Percentiles rank a stretch among this genome's conserved stretches.
Evolutionary conservation across 768 basidiomycete genomes (phyloP).

Genomic region (Amanita muscaria): DNA sequence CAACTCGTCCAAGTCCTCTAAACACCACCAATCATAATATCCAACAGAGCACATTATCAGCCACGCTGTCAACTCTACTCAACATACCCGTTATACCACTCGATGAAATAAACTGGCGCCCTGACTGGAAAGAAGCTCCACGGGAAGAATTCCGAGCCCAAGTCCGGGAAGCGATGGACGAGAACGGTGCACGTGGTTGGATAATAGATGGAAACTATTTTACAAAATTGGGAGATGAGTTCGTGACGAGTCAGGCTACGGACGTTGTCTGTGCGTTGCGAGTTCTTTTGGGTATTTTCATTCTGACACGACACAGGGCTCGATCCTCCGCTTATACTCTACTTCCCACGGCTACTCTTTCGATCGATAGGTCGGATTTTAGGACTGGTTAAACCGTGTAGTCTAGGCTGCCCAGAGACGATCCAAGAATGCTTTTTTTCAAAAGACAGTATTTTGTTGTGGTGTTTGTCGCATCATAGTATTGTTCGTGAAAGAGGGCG

Average conservation of each 20-base stretch:
- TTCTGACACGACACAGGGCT: conserved; percentile 38
- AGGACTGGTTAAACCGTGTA: conserved; percentile 29
- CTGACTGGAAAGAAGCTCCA: conserved; percentile 34
- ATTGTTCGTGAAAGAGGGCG: conserved; percentile 17
- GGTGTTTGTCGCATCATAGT: conserved; percentile 37
- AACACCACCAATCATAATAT: neutral
- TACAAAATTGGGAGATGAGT: conserved; percentile 20
- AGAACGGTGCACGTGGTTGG: conserved; percentile 33
- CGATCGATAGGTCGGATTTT: conserved; percentile 45
- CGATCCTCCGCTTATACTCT: conserved; percentile 52
- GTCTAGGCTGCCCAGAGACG: conserved; percentile 39
- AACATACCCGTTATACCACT: conserved; percentile 37
- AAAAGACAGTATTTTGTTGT: conserved; percentile 42
- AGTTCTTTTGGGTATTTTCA: neutral
- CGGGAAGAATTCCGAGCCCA: conserved; percentile 22
- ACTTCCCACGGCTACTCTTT: conserved; percentile 48
- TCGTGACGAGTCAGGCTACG: conserved; percentile 30
- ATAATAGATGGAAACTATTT: conserved; percentile 44
- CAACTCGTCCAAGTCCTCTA: neutral
- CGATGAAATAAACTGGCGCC: conserved; percentile 40
- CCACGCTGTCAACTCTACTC: conserved; percentile 34
- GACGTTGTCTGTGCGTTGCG: conserved; percentile 44
- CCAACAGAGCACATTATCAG: conserved; percentile 38
- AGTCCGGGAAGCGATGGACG: conserved; percentile 20
- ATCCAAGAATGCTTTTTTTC: conserved; percentile 35